These are phyloP conservation scores for Paecilomyces sp. DNA, from an alignment of 2,329 filamentous ascomycete genomes.

Conservation along the genomic window DNA sequence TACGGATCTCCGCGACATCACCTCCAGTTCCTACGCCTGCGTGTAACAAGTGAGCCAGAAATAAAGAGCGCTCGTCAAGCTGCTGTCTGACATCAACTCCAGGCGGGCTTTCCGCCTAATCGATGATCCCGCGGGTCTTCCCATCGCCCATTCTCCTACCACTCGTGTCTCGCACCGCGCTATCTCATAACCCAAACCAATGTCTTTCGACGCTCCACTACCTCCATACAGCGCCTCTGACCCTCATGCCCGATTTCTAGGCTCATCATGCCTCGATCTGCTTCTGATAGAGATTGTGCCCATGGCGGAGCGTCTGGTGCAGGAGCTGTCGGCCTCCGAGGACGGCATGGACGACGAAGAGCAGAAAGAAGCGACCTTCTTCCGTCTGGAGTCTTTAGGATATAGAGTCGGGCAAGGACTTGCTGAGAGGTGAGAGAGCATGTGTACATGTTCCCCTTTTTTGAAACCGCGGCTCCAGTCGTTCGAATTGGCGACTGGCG, in stretches of 20 bases:
- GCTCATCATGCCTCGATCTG: constrained; percentile 82
- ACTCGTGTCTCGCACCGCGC: not conserved
- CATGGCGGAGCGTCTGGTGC: constrained; percentile 78
- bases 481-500: too few relatives aligned
- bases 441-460: not conserved
- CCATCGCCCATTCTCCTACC: not conserved
- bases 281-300: constrained; percentile 95
- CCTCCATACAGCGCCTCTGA: constrained; percentile 66
- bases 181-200: not conserved
- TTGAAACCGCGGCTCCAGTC: too few relatives aligned
- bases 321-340: constrained; percentile 48
- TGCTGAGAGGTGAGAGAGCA: constrained; percentile 65
- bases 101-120: not conserved
- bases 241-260: constrained; percentile 68
- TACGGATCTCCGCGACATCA: not conserved
- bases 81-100: not conserved
- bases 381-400: constrained; percentile 72
- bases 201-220: constrained; percentile 33
- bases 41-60: not conserved
- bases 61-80: not conserved
- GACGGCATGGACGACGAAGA: constrained; percentile 53
- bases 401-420: constrained; percentile 90
- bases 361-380: constrained; percentile 76
- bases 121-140: not conserved
- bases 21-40: not conserved